These are phyloP conservation scores for Chlamydomonas asymmetrica DNA, from an alignment of 139 green algal species.

Conservation along the genomic window DNA sequence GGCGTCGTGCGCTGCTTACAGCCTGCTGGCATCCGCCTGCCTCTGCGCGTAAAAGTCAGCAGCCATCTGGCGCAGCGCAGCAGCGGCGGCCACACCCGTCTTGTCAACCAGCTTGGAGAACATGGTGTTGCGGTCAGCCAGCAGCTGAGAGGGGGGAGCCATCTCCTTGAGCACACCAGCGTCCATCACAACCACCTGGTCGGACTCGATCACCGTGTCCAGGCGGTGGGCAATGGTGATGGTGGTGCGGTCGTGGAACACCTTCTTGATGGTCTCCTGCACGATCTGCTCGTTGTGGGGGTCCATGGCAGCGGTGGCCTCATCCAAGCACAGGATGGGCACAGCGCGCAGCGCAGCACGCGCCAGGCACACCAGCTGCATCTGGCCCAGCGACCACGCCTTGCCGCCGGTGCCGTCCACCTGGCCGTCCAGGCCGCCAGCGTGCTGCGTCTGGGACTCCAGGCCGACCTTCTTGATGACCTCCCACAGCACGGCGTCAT, in stretches of 20 bases:
- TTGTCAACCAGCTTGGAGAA: constrained; percentile 67
- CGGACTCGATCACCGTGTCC: constrained; percentile 77
- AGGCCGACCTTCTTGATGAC: constrained; percentile 72
- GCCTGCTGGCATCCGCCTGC: too few species aligned
- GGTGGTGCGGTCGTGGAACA: constrained; percentile 65
- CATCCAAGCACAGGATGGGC: constrained; percentile 68
- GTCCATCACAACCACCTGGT: constrained; percentile 70
- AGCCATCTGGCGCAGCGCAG: constrained; percentile 50
- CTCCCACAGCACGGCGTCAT: constrained; percentile 79
- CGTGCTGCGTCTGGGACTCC: constrained; percentile 35
- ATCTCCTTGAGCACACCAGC: constrained; percentile 66
- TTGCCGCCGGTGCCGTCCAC: constrained; percentile 42
- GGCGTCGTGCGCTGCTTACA: too few species aligned
- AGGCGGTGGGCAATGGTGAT: constrained; percentile 72
- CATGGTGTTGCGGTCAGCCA: constrained; percentile 46
- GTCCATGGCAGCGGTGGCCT: constrained; percentile 79
- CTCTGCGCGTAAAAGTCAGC: neutral
- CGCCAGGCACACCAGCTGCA: constrained; percentile 77
- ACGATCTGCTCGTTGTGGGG: constrained; percentile 72
- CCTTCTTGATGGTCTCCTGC: constrained; percentile 52
- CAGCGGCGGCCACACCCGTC: constrained; percentile 38
- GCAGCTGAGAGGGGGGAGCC: constrained; percentile 38
- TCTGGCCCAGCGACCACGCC: constrained; percentile 64
- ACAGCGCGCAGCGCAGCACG: constrained; percentile 64
- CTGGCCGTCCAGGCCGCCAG: constrained; percentile 66